Conservation (phyloP, 2,329 filamentous ascomycete genomes). For the Myriosclerotinia scirpicola region DNA sequence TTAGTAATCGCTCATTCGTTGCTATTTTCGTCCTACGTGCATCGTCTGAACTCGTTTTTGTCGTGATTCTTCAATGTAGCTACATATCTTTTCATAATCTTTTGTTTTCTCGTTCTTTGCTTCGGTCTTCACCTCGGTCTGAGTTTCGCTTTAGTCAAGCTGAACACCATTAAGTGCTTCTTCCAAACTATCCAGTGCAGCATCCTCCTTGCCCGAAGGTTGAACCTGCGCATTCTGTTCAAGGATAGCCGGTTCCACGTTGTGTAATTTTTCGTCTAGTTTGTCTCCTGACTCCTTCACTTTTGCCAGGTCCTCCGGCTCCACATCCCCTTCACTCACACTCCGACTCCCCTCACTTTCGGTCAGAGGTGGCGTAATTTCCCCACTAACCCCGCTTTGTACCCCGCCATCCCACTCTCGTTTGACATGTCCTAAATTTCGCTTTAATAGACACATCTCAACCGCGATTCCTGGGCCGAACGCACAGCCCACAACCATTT, state of each 20-base stretch:
- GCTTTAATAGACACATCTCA: slow-evolving; percentile 65
- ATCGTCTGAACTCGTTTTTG: not conserved
- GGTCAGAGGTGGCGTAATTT: slow-evolving; percentile 39
- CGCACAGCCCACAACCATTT: slow-evolving; percentile 65
- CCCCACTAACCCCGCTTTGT: slow-evolving; percentile 26
- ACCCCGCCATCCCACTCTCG: slow-evolving; percentile 27
- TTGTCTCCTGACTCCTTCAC: slow-evolving; percentile 29
- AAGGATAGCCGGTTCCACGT: slow-evolving; percentile 26
- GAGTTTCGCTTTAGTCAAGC: slow-evolving; percentile 34
- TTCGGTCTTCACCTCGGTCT: not conserved
- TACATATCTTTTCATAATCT: not conserved
- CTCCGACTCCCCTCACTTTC: slow-evolving; percentile 38
- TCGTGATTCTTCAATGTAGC: not conserved
- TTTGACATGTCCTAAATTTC: slow-evolving; percentile 38
- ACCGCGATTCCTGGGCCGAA: slow-evolving; percentile 69
- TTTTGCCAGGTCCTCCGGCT: slow-evolving; percentile 27
- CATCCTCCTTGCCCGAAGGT: not conserved
- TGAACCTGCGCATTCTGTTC: slow-evolving; percentile 26
- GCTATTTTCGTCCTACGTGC: not conserved
- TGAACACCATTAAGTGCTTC: slow-evolving; percentile 40
- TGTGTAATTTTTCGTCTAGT: slow-evolving; percentile 30
- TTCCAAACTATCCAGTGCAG: slow-evolving; percentile 29
- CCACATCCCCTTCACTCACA: slow-evolving; percentile 29
- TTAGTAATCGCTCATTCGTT: not conserved
- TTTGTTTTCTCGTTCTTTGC: not conserved